These are phyloP conservation scores for Yamadazyma phyllophila DNA, from an alignment of 805 yeast genomes.

Conservation along the genomic window DNA sequence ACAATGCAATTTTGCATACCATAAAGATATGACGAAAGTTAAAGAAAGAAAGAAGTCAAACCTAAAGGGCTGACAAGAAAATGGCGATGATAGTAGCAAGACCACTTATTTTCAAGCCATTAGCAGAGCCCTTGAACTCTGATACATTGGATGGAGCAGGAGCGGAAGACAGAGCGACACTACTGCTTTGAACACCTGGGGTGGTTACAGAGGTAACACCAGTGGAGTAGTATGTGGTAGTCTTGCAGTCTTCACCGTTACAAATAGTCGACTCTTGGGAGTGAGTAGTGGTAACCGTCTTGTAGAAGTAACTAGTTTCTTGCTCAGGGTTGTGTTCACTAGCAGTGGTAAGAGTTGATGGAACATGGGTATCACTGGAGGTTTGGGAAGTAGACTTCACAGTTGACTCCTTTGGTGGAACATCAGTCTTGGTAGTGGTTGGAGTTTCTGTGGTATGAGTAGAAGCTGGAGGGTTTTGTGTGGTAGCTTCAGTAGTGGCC, in stretches of 20 bases:
- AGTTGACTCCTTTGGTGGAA: not conserved
- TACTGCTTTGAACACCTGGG: not conserved
- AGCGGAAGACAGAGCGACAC: not conserved
- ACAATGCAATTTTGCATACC: not conserved
- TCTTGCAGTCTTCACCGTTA: conserved; percentile 22
- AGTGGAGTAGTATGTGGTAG: conserved; percentile 20
- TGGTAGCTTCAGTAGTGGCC: conserved; percentile 2
- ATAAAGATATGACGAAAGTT: not conserved
- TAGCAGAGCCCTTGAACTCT: conserved; percentile 11
- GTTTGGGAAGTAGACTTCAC: no score
- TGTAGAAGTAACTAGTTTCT: conserved; percentile 2
- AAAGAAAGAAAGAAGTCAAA: not conserved
- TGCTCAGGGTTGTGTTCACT: not conserved
- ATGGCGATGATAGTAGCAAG: conserved; percentile 2
- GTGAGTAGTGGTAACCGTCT: conserved; percentile 14
- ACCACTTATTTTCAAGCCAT: conserved; percentile 1
- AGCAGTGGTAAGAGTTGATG: conserved; percentile 3
- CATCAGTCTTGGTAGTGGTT: not conserved
- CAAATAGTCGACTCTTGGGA: conserved; percentile 13
- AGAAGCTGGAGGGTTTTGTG: no score
- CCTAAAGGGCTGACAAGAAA: conserved; percentile 3
- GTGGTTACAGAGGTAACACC: conserved; percentile 17
- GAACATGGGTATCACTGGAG: not conserved
- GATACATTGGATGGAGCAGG: conserved; percentile 5
- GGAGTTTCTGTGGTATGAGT: not conserved